Percentiles rank a stretch among this genome's conserved stretches.
Conservation (phyloP, 495 filamentous ascomycete species). For the Peziza echinospora region DNA sequence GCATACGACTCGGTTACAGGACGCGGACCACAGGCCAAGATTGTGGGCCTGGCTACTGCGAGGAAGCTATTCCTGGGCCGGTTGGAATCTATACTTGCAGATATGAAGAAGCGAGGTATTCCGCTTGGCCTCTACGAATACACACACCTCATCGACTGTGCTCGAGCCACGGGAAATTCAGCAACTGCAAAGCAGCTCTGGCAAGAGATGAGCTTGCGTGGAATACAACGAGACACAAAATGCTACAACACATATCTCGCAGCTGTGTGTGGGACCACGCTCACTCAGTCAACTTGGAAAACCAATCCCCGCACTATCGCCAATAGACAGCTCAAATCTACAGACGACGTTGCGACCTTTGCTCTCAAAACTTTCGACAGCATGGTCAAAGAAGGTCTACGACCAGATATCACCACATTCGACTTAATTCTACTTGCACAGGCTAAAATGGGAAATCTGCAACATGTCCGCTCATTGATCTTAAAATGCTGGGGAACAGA, state of each 20-base stretch:
- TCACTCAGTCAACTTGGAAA: conserved; percentile 4
- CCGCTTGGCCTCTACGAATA: conserved; percentile 26
- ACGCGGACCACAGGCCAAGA: too few species aligned
- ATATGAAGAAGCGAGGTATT: conserved; percentile 10
- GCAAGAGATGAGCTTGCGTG: conserved; percentile 24
- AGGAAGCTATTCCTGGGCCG: conserved; percentile 8
- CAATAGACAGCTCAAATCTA: conserved; percentile 1
- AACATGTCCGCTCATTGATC: conserved; percentile 28
- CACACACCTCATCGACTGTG: conserved; percentile 34
- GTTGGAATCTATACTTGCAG: conserved; percentile 4
- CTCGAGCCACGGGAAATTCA: conserved; percentile 27
- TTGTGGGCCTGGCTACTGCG: too few species aligned
- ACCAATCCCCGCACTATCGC: conserved; percentile 5
- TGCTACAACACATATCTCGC: conserved; percentile 36
- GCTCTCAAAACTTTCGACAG: conserved; percentile 25
- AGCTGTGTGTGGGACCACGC: conserved; percentile 11
- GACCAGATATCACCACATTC: conserved; percentile 34
- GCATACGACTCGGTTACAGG: neutral
- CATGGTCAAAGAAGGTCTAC: conserved; percentile 29
- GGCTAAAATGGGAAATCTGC: conserved; percentile 32
- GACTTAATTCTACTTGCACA: conserved; percentile 33
- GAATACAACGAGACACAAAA: conserved; percentile 25
- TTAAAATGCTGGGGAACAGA: conserved; percentile 37
- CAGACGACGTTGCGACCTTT: neutral
- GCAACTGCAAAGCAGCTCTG: conserved; percentile 30